phyloP scores from a whole-genome alignment of 495 filamentous ascomycete genomes.

The Lasiosphaeris hirsuta region DNA sequence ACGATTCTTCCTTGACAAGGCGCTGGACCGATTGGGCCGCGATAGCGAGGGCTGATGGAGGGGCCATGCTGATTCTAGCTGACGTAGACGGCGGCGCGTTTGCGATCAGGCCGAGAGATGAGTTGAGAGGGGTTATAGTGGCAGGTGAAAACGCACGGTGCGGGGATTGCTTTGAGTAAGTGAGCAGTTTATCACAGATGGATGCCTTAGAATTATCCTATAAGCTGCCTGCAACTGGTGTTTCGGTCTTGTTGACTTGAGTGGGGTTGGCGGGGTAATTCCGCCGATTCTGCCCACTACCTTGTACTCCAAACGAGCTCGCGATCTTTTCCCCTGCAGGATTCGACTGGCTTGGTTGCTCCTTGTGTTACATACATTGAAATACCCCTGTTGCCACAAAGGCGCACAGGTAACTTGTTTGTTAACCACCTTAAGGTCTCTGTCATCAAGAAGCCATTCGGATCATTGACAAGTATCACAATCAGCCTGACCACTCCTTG shows the following conservation, averaged over 20 bases:
- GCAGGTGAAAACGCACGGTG: background rate
- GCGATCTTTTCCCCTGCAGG: no score
- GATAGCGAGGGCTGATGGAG: conserved; percentile 30
- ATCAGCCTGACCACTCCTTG: no score
- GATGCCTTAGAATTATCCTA: background rate
- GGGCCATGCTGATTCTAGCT: conserved; percentile 23
- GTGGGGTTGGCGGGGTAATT: conserved; percentile 36
- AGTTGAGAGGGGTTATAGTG: background rate
- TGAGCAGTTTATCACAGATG: background rate
- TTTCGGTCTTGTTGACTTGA: conserved; percentile 17
- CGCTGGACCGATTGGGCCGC: conserved; percentile 55
- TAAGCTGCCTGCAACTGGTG: background rate
- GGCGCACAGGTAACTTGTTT: no score
- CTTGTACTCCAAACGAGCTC: no score
- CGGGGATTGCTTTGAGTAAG: background rate
- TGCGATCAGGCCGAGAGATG: background rate
- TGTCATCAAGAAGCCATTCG: no score
- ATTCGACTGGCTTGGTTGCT: no score
- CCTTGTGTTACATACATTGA: no score
- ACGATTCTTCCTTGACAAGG: conserved; percentile 85
- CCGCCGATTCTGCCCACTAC: no score
- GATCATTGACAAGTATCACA: no score
- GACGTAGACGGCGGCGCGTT: background rate
- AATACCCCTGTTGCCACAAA: no score
- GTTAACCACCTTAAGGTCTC: no score